A percentile compares a stretch with the other conserved stretches of the same genome.
Conservation (phyloP, 2,329 filamentous ascomycete species). For the Fusarium anguioides region DNA sequence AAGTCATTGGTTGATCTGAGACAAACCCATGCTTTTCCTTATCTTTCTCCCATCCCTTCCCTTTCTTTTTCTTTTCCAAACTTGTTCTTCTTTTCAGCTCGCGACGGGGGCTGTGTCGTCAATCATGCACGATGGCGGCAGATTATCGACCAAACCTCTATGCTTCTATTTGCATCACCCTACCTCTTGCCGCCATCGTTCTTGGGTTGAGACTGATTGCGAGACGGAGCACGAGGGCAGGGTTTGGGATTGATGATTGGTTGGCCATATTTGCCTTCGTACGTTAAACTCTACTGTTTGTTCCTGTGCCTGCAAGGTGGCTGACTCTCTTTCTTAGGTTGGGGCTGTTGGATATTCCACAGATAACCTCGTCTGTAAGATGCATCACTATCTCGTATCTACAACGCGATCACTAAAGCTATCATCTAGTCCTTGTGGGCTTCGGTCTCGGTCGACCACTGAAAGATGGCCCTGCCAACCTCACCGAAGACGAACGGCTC, state of each 20-base stretch:
- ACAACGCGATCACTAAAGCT: neutral
- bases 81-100: neutral
- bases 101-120: neutral
- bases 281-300: neutral
- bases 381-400: accelerated
- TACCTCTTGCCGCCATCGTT: constrained; percentile 29
- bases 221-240: constrained; percentile 27
- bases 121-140: constrained; percentile 22
- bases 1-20: constrained; percentile 4
- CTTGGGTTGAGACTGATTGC: constrained; percentile 31
- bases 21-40: neutral
- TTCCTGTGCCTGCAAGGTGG: neutral
- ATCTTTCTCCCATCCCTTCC: neutral
- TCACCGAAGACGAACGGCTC: constrained; percentile 12
- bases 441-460: constrained; percentile 26
- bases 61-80: constrained; percentile 12
- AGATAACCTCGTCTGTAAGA: constrained; percentile 21
- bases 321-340: neutral
- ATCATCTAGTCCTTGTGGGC: neutral
- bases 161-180: constrained; percentile 30
- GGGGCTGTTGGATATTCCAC: constrained; percentile 20
- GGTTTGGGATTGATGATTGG: constrained; percentile 37
- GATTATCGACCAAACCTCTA: constrained; percentile 29
- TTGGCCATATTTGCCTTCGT: constrained; percentile 35
- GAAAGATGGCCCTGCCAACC: constrained; percentile 12